Base-by-base conservation (phyloP, 192 early-diverging fungal species). In the Coemansia sp. region DNA sequence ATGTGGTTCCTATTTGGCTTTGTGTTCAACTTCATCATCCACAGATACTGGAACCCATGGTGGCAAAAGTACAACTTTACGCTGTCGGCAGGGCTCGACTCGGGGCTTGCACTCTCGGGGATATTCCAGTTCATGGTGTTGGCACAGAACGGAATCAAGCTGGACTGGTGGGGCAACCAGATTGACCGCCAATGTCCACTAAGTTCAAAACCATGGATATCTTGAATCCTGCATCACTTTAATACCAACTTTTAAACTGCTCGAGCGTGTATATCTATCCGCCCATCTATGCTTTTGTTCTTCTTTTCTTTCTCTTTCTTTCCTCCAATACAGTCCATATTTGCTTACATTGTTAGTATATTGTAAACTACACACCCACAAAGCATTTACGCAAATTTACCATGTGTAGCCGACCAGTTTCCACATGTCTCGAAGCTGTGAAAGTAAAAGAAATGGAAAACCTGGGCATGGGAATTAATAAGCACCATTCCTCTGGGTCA, bases 1-100 rank as follows among this genome's bases (percentile, higher is more conserved):
- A 77, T 79, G 73, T 81, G 74, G 71, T 83, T 85, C 53, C 74
- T 87, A 70, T 57, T 89, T 20, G 88, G 87, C 0, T 89, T 91
- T 61, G 50, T 91, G 51, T 90, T 90, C 72, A 92, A 92, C 74
- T 91, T 85, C 71, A 75, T 82, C 53, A 85, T 91, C 69, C 87
- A 89, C 74, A 75, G 88, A 45, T 84, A 86, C 59, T 81, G 81
- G 75, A 81, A 85, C 43, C 77, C 65, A 39, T 93, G 90, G 90
- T 95, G 86, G 79, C 73, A 85, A 70, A 76, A 70, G 70, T 79
- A 84, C 70, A 80, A 76, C 71, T 84, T 84, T 77, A 83, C 86
- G 4, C 69, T 88, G 2, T 82, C 84, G 5, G 88, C 85, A 0
- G 88, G 85, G 1, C 72, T 90, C 43, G 87, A 90, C 55, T 74